Base-by-base conservation (phyloP, 768 basidiomycete species). In the Lactarius akahatsu region DNA sequence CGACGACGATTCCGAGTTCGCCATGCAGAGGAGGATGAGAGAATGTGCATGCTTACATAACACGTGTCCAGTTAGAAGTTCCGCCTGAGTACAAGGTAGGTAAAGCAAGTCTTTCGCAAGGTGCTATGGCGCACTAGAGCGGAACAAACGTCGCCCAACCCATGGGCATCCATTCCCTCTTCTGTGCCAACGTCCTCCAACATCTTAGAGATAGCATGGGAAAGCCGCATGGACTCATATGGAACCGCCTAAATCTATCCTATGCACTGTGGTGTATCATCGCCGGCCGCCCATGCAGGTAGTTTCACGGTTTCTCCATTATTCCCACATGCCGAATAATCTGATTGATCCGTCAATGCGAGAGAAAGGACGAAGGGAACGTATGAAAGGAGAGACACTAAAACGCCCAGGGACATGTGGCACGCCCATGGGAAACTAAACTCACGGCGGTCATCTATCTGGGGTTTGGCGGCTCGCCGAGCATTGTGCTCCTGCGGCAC, bases 401-500 rank as follows among this genome's bases (percentile, higher is more conserved):
- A 15, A 38, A 15, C 38, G 1, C 16, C 32, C 11, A 8, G 61
- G 62, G 56, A 57, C n/a, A 15, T 52, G 60, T 61, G 56, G 57
- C 50, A 28, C n/a, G 32, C 13, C 13, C 41, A 50, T 20, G 13
- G 16, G 16, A 38, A 32, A 52, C 20, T 11, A 11, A 40, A 66
- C 70, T 23, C 41, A 92, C 89, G 66, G 80, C 73, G 23, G 80
- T 83, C 96, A 99, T 98, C 73, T 92, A 92, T 18, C 79, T 76
- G 66, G 76, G 80, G 43, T 83, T 94, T 67, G 98, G 80, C 11
- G 94, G 81, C 79, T 86, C 92, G 4, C 97, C 96, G 52, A 97
- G 82, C 97, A 98, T 99, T 47, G 97, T 88, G 76, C 95, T 98
- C 79, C 91, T 95, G 69, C 96, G 76, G 76, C 97, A 30, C 30